Evolutionary conservation across 306 rosid species (phyloP), one percentile per base, ranked within the genome.

Genomic region (Canavalia ensiformis): DNA sequence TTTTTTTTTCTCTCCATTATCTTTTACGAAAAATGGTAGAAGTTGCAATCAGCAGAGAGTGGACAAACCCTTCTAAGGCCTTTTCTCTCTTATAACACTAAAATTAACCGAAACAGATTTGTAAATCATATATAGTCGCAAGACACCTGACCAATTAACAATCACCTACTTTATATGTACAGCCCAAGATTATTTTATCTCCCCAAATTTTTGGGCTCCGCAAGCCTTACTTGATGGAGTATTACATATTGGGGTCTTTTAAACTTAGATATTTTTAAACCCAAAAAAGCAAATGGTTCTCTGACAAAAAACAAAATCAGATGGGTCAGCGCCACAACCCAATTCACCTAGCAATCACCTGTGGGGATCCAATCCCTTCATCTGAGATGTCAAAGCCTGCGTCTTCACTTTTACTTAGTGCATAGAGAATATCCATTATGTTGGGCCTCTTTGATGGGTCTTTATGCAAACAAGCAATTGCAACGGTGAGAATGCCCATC

Each of bases 341-440:
- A 54, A 5, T 45, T 87, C 87, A 95, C 75, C 97, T 87, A 0
- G 97, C 97, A 13, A 45, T 4, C 8, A 95, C 33, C 30, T 37
- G 57, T 30, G 93, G 87, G 35, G 91, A 84, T 1, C 87, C 81
- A 30, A 85, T 31, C 11, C 88, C 84, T 44, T 91, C 96, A 68
- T 90, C 94, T 0, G 99, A 95, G 79, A 86, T 72, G 0, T 95
- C 99, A 76, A 83, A 90, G 57, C 88, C 84, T 18, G 59, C 18
- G 2, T 90, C 98, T 57, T 91, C 99, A 59, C 91, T 91, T 86
- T 88, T 95, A 72, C 89, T 74, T 30, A 95, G 68, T 6, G 94
- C 89, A 77, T 95, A 95, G 2, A 90, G 96, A 81, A 87, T 87
- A 45, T 93, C 99, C 66, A 95, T 90, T 92, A 93, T 95, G 42